Evolutionary conservation across 177 flowering plant species (phyloP).

Genomic region (Tripterygium wilfordii): DNA sequence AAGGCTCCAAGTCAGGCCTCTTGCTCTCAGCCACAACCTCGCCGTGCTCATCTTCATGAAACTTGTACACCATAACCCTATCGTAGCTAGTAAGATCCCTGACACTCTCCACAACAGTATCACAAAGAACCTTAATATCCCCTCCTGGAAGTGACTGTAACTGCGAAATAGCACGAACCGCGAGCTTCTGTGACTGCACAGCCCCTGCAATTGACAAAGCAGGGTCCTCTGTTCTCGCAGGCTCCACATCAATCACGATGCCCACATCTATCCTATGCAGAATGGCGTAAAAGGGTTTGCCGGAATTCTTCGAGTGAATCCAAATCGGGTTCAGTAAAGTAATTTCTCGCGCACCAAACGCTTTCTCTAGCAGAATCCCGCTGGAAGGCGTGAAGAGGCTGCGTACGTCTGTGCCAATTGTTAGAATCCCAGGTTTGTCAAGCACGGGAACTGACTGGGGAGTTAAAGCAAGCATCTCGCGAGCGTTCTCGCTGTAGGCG

Average conservation of each 20-base stretch:
- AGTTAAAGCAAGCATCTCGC: constrained; percentile 61
- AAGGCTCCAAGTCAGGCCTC: constrained; percentile 78
- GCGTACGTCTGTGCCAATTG: constrained; percentile 69
- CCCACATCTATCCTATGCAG: constrained; percentile 94
- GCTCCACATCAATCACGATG: constrained; percentile 93
- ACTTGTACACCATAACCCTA: constrained; percentile 93
- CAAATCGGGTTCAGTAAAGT: constrained; percentile 79
- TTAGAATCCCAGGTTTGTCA: constrained; percentile 38
- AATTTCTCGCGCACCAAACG: constrained; percentile 73
- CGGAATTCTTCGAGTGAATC: constrained; percentile 71
- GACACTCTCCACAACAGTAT: constrained; percentile 77
- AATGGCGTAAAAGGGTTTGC: constrained; percentile 90
- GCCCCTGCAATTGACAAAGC: constrained; percentile 95
- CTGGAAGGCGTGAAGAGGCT: constrained; percentile 66
- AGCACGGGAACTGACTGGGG: constrained; percentile 74
- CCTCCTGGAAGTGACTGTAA: constrained; percentile 90
- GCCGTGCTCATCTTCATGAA: constrained; percentile 98
- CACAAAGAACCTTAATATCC: constrained; percentile 73
- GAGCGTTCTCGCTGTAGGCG: constrained; percentile 73
- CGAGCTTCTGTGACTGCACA: constrained; percentile 95
- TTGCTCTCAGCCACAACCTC: constrained; percentile 93
- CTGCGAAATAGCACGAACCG: constrained; percentile 84
- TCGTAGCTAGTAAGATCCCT: constrained; percentile 92
- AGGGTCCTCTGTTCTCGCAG: constrained; percentile 88
- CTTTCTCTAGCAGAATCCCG: constrained; percentile 56